Evolutionary conservation across 805 yeast genomes (phyloP).

Genomic region (Kluyveromyces nonfermentans): DNA sequence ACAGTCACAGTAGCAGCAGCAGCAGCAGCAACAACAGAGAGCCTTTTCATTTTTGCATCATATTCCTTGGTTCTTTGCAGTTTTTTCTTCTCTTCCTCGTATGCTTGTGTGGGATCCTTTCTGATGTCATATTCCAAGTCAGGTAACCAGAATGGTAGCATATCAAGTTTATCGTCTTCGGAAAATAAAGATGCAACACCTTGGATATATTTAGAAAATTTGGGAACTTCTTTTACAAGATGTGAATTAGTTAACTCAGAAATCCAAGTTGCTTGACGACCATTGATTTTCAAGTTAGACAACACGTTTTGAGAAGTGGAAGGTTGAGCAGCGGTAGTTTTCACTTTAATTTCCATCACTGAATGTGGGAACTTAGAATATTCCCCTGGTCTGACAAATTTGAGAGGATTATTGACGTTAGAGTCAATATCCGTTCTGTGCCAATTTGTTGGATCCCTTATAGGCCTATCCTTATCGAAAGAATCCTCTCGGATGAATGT

Average conservation of each 20-base stretch:
- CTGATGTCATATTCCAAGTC: slow-evolving; percentile 76
- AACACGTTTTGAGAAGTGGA: slow-evolving; percentile 8
- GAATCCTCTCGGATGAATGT: slow-evolving; percentile 84
- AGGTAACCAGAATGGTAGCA: slow-evolving; percentile 90
- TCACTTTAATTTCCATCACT: slow-evolving; percentile 78
- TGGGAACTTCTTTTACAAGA: slow-evolving; percentile 87
- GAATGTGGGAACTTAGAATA: slow-evolving; percentile 73
- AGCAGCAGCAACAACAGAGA: slow-evolving; percentile 16
- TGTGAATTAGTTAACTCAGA: slow-evolving; percentile 76
- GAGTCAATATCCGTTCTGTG: slow-evolving; percentile 88
- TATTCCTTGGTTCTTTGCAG: slow-evolving; percentile 37
- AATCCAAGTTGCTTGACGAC: slow-evolving; percentile 56
- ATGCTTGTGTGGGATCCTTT: slow-evolving; percentile 70
- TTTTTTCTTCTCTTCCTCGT: slow-evolving; percentile 53
- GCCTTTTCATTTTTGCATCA: slow-evolving; percentile 28
- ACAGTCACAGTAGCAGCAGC: slow-evolving; percentile 4
- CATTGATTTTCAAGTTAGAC: slow-evolving; percentile 13
- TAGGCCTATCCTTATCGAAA: slow-evolving; percentile 75
- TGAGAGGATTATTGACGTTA: slow-evolving; percentile 55
- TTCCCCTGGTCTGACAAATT: slow-evolving; percentile 78
- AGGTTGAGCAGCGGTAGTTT: slow-evolving; percentile 28
- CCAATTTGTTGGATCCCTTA: slow-evolving; percentile 84
- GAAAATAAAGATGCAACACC: slow-evolving; percentile 83
- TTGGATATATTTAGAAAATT: slow-evolving; percentile 86
- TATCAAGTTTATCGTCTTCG: slow-evolving; percentile 76